Evolutionary conservation across 2,329 filamentous ascomycete genomes (phyloP).

Genomic region (Cladosporium sp.): DNA sequence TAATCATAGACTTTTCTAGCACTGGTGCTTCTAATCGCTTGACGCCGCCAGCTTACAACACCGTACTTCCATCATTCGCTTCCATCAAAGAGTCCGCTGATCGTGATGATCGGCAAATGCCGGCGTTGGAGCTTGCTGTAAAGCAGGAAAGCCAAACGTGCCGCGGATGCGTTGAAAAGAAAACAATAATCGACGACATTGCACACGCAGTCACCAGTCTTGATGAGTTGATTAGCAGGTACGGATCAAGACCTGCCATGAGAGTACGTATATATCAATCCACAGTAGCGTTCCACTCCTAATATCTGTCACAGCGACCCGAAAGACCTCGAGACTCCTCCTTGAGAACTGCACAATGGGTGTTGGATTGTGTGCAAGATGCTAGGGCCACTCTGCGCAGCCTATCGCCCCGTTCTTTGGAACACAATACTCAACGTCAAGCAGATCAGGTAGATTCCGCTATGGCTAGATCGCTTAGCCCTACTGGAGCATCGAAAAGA

Average conservation of each 20-base stretch:
- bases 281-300: neutral
- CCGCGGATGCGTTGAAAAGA: conserved; percentile 27
- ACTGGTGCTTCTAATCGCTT: neutral
- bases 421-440: neutral
- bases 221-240: conserved; percentile 26
- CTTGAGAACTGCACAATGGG: conserved; percentile 29
- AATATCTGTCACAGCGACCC: conserved; percentile 18
- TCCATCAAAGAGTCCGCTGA: conserved; percentile 26
- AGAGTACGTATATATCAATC: conserved; percentile 7
- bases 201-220: conserved; percentile 28
- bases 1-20: neutral
- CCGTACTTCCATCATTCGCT: conserved; percentile 32
- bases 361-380: conserved; percentile 25
- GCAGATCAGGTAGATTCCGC: conserved; percentile 1
- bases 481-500: conserved; percentile 26
- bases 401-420: conserved; percentile 7
- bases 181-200: conserved; percentile 28
- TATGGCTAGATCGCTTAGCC: conserved; percentile 3
- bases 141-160: conserved; percentile 27
- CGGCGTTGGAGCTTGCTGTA: neutral
- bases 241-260: conserved; percentile 21
- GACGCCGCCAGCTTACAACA: conserved; percentile 19
- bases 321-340: conserved; percentile 24
- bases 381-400: conserved; percentile 27
- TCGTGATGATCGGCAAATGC: conserved; percentile 14